A percentile compares a stretch with the other conserved stretches of the same genome.
phyloP scores from a whole-genome alignment of 495 filamentous ascomycete genomes.

The Amphirosellinia nigrospora region DNA sequence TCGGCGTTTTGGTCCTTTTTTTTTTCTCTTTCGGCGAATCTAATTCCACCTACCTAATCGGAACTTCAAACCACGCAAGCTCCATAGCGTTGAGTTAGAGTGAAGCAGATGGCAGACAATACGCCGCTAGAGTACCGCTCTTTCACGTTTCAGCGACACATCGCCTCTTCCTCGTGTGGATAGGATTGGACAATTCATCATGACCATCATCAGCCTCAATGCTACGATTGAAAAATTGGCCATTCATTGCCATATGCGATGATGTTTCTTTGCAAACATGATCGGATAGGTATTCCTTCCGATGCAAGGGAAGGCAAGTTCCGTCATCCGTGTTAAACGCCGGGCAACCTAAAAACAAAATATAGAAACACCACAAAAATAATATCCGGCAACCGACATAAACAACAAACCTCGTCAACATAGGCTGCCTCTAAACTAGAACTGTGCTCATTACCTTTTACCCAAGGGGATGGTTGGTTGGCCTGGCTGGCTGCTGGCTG shows the following conservation, averaged over 20 bases:
- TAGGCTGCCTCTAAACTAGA: neutral
- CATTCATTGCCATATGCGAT: neutral
- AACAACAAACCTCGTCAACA: neutral
- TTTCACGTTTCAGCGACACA: conserved; percentile 6
- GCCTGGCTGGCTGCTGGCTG: no score
- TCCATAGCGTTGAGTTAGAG: neutral
- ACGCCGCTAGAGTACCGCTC: neutral
- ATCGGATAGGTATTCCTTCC: conserved; percentile 5
- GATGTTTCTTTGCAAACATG: neutral
- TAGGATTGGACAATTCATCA: neutral
- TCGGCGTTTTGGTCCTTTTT: neutral
- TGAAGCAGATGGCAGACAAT: neutral
- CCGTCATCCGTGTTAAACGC: conserved; percentile 18
- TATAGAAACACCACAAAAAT: conserved; percentile 7
- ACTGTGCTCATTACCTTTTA: neutral
- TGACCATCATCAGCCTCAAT: neutral
- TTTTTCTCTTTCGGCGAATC: neutral
- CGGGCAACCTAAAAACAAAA: neutral
- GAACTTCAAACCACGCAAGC: conserved; percentile 1
- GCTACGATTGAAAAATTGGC: conserved; percentile 1
- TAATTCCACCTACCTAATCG: conserved; percentile 14
- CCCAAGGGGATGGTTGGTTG: no score
- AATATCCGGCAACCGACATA: neutral
- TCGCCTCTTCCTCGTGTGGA: neutral
- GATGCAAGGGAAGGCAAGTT: neutral